Conservation (phyloP, 148 eudicot species). For the Fagopyrum homotropicum region DNA sequence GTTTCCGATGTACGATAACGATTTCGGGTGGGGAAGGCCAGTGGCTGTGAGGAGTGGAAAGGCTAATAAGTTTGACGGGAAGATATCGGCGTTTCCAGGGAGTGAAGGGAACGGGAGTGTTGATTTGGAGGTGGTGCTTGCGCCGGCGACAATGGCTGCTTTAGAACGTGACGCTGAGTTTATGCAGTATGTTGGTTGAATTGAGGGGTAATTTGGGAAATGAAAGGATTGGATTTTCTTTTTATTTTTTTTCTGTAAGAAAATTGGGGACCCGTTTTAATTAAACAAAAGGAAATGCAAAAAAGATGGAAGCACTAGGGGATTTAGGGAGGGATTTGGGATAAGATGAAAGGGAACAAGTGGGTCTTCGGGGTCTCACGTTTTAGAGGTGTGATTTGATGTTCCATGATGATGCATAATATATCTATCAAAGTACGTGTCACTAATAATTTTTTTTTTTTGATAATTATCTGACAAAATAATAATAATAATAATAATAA, state of each 20-base stretch:
- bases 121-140: slow-evolving; percentile 67
- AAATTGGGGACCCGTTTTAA: not conserved
- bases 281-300: not conserved
- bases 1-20: slow-evolving; percentile 79
- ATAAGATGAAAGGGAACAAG: not conserved
- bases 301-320: not conserved
- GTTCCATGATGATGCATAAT: not conserved
- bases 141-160: slow-evolving; percentile 61
- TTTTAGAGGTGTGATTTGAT: slow-evolving; percentile 7
- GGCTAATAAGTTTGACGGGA: slow-evolving; percentile 81
- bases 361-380: not conserved
- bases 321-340: not conserved
- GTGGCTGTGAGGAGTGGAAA: slow-evolving; percentile 64
- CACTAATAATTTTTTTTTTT: no score
- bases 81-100: slow-evolving; percentile 83
- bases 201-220: no score
- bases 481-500: no score
- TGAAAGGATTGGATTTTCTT: no score
- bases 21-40: slow-evolving; percentile 86
- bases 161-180: slow-evolving; percentile 60
- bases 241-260: no score
- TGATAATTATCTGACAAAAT: no score
- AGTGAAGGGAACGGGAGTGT: slow-evolving; percentile 61
- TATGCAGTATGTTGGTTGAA: slow-evolving; percentile 43
- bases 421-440: not conserved